Evolutionary conservation across 2,329 filamentous ascomycete genomes (phyloP), one percentile per base, ranked within the genome.

Genomic region (Verticillium nubilum): DNA sequence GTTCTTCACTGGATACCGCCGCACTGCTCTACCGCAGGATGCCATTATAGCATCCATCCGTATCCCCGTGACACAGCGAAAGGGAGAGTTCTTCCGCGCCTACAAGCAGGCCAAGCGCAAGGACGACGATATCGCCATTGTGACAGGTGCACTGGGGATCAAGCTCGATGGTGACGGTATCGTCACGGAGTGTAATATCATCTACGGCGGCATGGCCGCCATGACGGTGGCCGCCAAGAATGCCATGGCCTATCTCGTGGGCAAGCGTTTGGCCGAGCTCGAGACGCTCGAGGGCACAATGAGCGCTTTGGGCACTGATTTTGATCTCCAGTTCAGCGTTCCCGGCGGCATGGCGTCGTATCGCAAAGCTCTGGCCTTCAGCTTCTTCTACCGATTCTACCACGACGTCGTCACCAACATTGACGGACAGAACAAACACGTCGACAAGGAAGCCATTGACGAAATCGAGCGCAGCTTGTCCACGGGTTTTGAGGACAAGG

Each of bases 271-370:
- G 66, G 88, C 90, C 0, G 88, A 96, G 64, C 84, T 91, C 1
- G 84, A 89, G 59, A 97, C 93, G 0, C 80, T 98, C 0, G 94
- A 99, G 73, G 93, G 91, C 1, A 85, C 88, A 5, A 97, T 98
- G 91, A 89, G 86, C 66, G 90, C 91, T 0, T 78, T 99, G n/a
- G 93, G 92, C 63, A 80, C 85, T 57, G 95, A 98, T 69, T 99
- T 99, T 68, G 86, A 96, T 70, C 80, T 99, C 29, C 82, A 85
- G 4, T 98, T 96, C 67, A 88, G 92, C 58, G 95, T 99, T 0
- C 95, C 94, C 0, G 95, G 95, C 65, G 95, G 95, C 37, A 99
- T 99, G 95, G 94, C 95, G 0, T 96, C 92, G 1, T 99, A 98
- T 70, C 83, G 95, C 28, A 96, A 95, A 71, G 91, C 92, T 1